Percentiles rank a stretch among this genome's conserved stretches.
Evolutionary conservation across 108 stramenopile species (phyloP).

Genomic region (Fragilariopsis cylindrus): DNA sequence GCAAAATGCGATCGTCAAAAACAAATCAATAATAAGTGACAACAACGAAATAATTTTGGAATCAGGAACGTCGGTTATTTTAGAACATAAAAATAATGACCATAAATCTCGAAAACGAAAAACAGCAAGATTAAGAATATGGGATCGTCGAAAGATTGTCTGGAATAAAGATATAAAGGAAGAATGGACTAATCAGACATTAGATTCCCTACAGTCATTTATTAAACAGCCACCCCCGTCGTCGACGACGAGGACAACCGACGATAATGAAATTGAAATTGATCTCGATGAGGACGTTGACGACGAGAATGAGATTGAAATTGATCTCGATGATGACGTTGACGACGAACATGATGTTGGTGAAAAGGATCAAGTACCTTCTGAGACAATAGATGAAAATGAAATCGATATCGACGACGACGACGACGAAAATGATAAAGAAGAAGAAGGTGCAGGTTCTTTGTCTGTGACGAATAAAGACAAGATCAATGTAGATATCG

Average conservation of each 20-base stretch:
- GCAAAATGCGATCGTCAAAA: background rate
- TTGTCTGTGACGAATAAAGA: background rate
- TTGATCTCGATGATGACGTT: conserved; percentile 18
- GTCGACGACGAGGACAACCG: background rate
- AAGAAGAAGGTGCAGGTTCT: conserved; percentile 3
- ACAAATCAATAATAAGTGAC: no score
- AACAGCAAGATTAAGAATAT: background rate
- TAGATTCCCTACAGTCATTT: conserved; percentile 22
- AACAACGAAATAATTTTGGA: background rate
- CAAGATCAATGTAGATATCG: background rate
- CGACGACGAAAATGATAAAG: background rate
- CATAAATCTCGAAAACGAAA: background rate
- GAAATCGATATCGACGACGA: conserved; percentile 27
- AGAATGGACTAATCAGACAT: conserved; percentile 15
- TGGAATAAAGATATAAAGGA: conserved; percentile 13
- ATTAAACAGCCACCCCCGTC: background rate
- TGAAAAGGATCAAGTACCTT: background rate
- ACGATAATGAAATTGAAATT: conserved; percentile 8
- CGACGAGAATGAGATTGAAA: conserved; percentile 29
- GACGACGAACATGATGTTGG: conserved; percentile 5
- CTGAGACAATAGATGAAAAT: conserved; percentile 14
- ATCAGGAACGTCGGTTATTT: conserved; percentile 27
- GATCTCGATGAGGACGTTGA: conserved; percentile 45
- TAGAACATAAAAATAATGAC: background rate
- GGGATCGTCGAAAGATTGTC: conserved; percentile 17